Evolutionary conservation across 78 protist genomes (phyloP), one percentile per base, ranked within the genome.

Genomic region (Dictyostelium firmibasis): DNA sequence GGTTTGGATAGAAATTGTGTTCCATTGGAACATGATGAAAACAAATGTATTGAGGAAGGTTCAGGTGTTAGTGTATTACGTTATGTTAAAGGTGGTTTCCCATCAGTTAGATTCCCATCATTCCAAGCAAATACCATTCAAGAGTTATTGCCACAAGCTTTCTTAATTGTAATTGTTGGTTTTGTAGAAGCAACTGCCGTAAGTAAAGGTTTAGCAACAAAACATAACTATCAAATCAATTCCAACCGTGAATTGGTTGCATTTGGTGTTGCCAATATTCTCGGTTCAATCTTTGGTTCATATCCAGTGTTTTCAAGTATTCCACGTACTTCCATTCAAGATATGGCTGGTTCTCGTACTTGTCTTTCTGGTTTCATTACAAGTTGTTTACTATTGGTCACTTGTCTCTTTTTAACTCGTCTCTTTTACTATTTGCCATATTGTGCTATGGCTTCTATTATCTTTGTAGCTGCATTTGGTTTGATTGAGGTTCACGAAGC

Each of bases 171-270:
- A 0, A 69, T 84, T 14, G 85, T 83, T 38, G 92, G 96, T 60
- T 86, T 93, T 50, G 91, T 93, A 27, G 96, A 93, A 35, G 91
- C 96, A n/a, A 93, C 96, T 18, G 89, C 92, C 10, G 96, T 93
- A 23, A 79, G 92, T 23, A 93, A 93, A 41, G 47, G 69, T 64
- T 77, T 86, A 4, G 96, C 96, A 3, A 83, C 96, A 3, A 93
- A 93, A 23, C 82, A 86, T 64, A 93, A 93, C 31, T 93, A 93
- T 35, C 75, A 78, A 27, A 86, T 93, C 77, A 78, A 79, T 53
- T 44, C 79, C 31, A 93, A 93, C 60, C 85, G 96, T 81, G 96
- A 93, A 50, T 57, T 93, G 64, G 96, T 93, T 47, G 96, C 96
- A 3, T 86, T 93, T 47, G 96, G 96, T 41, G 81, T 86, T 4